phyloP scores from a whole-genome alignment of 495 filamentous ascomycete species.

The Schizothecium vesticola region DNA sequence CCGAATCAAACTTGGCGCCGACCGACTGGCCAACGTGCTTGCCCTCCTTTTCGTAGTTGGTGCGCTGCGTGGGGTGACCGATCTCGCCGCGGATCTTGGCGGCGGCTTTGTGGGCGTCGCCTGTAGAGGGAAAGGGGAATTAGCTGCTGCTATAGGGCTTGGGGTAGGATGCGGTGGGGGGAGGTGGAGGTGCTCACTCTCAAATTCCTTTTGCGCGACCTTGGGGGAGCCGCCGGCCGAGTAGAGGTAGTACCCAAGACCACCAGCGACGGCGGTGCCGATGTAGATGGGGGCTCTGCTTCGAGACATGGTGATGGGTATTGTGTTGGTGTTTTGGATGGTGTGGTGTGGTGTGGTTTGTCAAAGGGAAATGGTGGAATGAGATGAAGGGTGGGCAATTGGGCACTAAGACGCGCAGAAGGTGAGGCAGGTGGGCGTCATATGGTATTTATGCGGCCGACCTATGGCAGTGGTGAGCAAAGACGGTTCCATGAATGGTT shows the following conservation, averaged over 20 bases:
- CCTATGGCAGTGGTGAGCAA: neutral
- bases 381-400: neutral
- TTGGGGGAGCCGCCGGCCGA: conserved; percentile 76
- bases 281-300: conserved; percentile 52
- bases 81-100: conserved; percentile 60
- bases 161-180: conserved; percentile 14
- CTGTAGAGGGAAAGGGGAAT: conserved; percentile 33
- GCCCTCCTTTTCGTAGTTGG: conserved; percentile 37
- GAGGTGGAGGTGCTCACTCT: conserved; percentile 48
- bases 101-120: conserved; percentile 59
- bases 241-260: conserved; percentile 88
- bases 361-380: neutral
- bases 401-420: neutral
- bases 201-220: conserved; percentile 72
- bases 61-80: conserved; percentile 26
- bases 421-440: neutral
- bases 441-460: neutral
- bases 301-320: conserved; percentile 43
- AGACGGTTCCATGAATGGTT: neutral
- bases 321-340: conserved; percentile 4
- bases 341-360: neutral
- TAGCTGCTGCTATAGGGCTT: neutral
- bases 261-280: conserved; percentile 59
- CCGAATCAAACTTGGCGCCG: conserved; percentile 42
- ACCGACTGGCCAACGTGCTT: conserved; percentile 38